Evolutionary conservation across 2,329 filamentous ascomycete genomes (phyloP), one percentile per base, ranked within the genome.

Genomic region (Fusarium acutatum): DNA sequence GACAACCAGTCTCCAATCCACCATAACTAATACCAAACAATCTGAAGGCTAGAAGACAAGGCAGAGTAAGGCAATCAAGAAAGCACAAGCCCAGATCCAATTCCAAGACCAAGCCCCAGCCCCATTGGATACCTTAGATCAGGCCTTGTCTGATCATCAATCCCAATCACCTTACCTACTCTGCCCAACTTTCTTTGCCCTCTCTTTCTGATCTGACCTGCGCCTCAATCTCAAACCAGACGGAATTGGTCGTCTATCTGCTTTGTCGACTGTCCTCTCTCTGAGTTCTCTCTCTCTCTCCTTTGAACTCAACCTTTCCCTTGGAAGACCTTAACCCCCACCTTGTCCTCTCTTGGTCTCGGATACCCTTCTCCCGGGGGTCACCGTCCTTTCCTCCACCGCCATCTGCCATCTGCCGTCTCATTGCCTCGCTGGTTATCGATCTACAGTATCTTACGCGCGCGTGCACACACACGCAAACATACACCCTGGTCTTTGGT

Each of bases 1-100:
- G 68, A 67, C 68, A 68, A 44, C 69, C 63, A 69, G 60, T 74
- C 75, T 69, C 60, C 61, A 73, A 74, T 70, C 72, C 74, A 74
- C 70, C 72, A 74, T 72, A 70, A 61, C 71, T 72, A 68, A 77
- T 75, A 32, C 64, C 30, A 66, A 67, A 67, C 44, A 67, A 67
- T 67, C 63, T 67, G 63, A 67, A 67, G 52, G 64, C 30, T 57
- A 66, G 37, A 44, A 35, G 56, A 17, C 56, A 50, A 47, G 64
- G 67, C 57, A 64, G 61, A 64, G 62, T 34, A 69, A 50, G 26
- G 50, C 26, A 30, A 54, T 40, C 35, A 30, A 41, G 50, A 54
- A 60, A 61, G 34, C 71, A 69, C 53, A 72, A 59, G 66, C 62
- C 72, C 65, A 67, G 73, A 68, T 62, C 69, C 47, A 54, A 61